Conservation (phyloP, 1,284 basidiomycete genomes). For the Rhodotorula mucilaginosa region DNA sequence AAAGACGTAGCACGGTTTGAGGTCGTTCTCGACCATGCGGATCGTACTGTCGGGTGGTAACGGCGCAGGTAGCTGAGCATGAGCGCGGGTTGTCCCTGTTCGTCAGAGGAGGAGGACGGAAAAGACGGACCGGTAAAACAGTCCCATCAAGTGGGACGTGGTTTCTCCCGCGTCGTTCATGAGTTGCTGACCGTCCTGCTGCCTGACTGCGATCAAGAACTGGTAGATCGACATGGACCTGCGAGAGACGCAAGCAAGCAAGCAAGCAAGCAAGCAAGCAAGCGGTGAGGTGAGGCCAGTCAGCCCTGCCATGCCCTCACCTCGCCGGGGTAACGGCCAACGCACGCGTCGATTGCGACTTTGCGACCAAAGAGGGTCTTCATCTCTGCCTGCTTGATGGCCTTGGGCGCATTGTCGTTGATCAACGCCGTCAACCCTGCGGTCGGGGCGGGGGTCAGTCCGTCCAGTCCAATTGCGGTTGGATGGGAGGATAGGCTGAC, state of each 20-base stretch:
- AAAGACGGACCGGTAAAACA: conserved; percentile 81
- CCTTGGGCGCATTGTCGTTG: conserved; percentile 75
- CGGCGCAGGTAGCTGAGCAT: no score
- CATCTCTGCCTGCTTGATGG: conserved; percentile 89
- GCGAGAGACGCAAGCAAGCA: background rate
- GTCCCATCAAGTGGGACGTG: conserved; percentile 77
- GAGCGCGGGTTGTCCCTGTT: no score
- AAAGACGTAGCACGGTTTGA: conserved; percentile 97
- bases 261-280: no score
- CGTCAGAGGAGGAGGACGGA: no score
- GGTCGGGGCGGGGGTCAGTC: no score
- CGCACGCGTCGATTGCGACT: conserved; percentile 91
- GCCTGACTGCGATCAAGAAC: conserved; percentile 95
- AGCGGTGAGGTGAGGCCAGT: background rate
- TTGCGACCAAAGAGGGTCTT: conserved; percentile 91
- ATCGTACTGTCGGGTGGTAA: no score
- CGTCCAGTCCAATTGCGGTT: no score
- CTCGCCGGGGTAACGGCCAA: background rate
- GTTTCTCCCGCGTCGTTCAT: conserved; percentile 96
- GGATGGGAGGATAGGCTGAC: background rate
- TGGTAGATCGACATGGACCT: conserved; percentile 58
- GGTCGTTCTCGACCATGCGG: conserved; percentile 97
- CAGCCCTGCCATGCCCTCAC: background rate
- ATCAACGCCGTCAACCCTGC: conserved; percentile 81
- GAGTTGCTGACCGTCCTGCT: conserved; percentile 90